phyloP scores from a whole-genome alignment of 1,139 yeast species.

The Sugiyamaella japonica region DNA sequence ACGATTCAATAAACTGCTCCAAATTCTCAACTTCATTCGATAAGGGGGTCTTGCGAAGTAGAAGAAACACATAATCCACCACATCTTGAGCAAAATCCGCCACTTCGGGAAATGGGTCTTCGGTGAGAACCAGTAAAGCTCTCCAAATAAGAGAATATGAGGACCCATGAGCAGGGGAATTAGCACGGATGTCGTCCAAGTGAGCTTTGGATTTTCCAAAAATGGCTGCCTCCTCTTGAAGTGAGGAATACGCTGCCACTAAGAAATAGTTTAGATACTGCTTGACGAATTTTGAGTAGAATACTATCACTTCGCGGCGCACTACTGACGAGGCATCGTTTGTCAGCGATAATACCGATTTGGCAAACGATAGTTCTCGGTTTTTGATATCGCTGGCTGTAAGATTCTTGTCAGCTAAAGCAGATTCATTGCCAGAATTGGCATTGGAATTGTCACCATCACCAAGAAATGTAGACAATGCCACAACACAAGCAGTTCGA shows the following conservation, averaged over 20 bases:
- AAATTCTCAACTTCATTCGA: constrained; percentile 34
- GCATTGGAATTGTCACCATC: constrained; percentile 40
- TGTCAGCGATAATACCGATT: constrained; percentile 50
- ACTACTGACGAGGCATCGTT: constrained; percentile 92
- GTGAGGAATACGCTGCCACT: constrained; percentile 83
- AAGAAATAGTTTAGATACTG: constrained; percentile 73
- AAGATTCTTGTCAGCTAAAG: background rate
- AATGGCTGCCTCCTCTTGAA: constrained; percentile 75
- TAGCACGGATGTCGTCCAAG: constrained; percentile 50
- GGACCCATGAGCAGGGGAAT: constrained; percentile 66
- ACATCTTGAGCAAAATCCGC: constrained; percentile 70
- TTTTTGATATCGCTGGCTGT: constrained; percentile 32
- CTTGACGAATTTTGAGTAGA: constrained; percentile 70
- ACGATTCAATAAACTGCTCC: constrained; percentile 18
- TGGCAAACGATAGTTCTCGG: constrained; percentile 48
- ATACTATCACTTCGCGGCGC: constrained; percentile 77
- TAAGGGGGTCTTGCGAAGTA: constrained; percentile 62
- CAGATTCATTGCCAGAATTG: background rate
- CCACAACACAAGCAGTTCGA: constrained; percentile 76
- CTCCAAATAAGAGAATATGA: constrained; percentile 90
- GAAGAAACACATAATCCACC: constrained; percentile 70
- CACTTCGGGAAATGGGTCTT: constrained; percentile 88
- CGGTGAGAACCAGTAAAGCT: constrained; percentile 72
- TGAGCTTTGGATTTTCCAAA: constrained; percentile 52
- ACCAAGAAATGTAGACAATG: constrained; percentile 70